Base-by-base conservation (phyloP, 1,284 basidiomycete species). In the Trichosporon sp. region DNA sequence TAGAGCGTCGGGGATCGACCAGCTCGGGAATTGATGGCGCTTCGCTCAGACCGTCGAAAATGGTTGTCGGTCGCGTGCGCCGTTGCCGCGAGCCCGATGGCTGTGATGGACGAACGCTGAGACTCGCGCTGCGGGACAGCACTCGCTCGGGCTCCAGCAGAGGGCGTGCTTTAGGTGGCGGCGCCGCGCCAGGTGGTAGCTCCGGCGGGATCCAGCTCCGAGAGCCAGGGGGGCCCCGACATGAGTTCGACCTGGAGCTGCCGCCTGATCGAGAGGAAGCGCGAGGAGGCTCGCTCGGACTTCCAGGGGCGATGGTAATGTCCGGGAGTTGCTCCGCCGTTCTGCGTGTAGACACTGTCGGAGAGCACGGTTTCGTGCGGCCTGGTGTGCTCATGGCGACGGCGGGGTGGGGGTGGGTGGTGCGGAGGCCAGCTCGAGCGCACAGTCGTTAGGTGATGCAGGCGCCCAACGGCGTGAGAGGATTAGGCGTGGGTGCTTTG, bases 301-400 rank as follows among this genome's bases (percentile, higher is more conserved):
- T 60, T 13, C 11, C 56, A n/a, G 56, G 29, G 9, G 56, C 56
- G 29, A 60, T 31, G 15, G 56, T 31, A 15, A 60, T 31, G 29
- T 60, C 56, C 6, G 56, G 56, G 18, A 31, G 5, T 11, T 9
- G 56, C 29, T 60, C 56, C 56, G 56, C 56, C 56, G 56, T 60
- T n/a, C 56, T 29, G 56, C 56, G 18, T 29, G 27, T 29, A 18
- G 29, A 31, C 29, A 32, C 18, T 3, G 18, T 60, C 29, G 56
- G 56, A 29, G 56, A 60, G 29, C 29, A 60, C 29, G 18, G 29
- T 60, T 32, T 31, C 15, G 29, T 31, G 56, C 56, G 56, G 18
- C 56, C 27, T 15, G 51, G 51, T 27, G 25, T 56, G 56, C 56
- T 60, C 56, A 60, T 60, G 56, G 56, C 56, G 56, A 60, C 56